phyloP scores from a whole-genome alignment of 805 yeast genomes.

The Candida arabinofermentans region DNA sequence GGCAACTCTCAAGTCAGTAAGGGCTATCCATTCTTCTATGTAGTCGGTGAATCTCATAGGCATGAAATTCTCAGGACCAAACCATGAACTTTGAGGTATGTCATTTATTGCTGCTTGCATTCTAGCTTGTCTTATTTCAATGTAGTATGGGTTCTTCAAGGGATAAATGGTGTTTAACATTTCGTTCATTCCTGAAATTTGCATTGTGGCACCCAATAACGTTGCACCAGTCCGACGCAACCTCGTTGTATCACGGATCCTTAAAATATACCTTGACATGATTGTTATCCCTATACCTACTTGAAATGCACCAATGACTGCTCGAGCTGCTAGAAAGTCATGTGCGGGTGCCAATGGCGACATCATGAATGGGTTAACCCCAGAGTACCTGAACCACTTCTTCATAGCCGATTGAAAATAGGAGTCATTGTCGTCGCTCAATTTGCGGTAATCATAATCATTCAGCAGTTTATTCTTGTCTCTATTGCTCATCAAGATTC shows the following conservation, averaged over 20 bases:
- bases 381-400: slow-evolving; percentile 24
- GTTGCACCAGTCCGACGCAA: not conserved
- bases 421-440: slow-evolving; percentile 24
- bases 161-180: not conserved
- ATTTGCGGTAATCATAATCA: too few relatives aligned
- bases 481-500: too few relatives aligned
- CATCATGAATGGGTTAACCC: slow-evolving; percentile 27
- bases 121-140: slow-evolving; percentile 25
- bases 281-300: slow-evolving; percentile 19
- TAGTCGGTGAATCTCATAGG: slow-evolving; percentile 38
- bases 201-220: not conserved
- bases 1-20: slow-evolving; percentile 10
- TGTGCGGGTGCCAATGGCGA: slow-evolving; percentile 35
- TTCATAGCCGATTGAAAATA: slow-evolving; percentile 15
- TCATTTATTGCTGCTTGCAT: slow-evolving; percentile 32
- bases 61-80: slow-evolving; percentile 43
- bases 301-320: slow-evolving; percentile 24
- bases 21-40: slow-evolving; percentile 14
- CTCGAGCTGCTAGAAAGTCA: slow-evolving; percentile 27
- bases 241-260: not conserved
- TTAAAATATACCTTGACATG: not conserved
- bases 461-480: too few relatives aligned
- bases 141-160: slow-evolving; percentile 22
- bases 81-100: slow-evolving; percentile 42
- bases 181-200: not conserved